Conservation (phyloP, 106 monocot genomes). For the Gastrodia elata region DNA sequence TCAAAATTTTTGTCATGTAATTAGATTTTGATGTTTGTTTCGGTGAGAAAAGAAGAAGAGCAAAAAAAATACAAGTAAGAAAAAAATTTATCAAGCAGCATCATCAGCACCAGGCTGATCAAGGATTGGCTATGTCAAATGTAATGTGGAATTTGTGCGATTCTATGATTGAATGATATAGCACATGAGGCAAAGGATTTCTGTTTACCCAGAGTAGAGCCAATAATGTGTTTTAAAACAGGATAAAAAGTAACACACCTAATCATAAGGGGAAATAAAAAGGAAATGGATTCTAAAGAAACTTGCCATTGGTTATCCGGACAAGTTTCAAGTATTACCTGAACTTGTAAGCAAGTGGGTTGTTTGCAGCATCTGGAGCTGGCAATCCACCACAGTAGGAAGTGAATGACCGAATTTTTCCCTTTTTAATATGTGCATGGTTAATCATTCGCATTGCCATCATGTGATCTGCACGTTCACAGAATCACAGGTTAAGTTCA, state of each 20-base stretch:
- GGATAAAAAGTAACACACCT: background rate
- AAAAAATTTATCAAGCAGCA: too few relatives aligned
- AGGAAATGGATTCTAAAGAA: background rate
- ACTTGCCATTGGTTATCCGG: background rate
- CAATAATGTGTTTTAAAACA: background rate
- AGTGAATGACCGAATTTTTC: constrained; percentile 63
- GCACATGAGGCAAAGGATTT: background rate
- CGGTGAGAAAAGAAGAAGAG: too few relatives aligned
- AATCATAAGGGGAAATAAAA: background rate
- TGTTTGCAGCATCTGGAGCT: constrained; percentile 92
- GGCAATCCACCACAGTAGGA: constrained; percentile 98
- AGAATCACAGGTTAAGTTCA: constrained; percentile 7
- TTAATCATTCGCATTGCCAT: constrained; percentile 98
- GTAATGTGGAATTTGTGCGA: too few relatives aligned
- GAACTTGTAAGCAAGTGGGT: constrained; percentile 95
- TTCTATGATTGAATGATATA: background rate
- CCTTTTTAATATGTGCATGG: constrained; percentile 63
- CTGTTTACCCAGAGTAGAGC: background rate
- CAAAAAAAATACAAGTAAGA: too few relatives aligned
- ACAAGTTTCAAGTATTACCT: constrained; percentile 32
- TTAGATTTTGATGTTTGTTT: too few relatives aligned
- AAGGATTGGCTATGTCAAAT: too few relatives aligned
- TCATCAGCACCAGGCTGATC: too few relatives aligned
- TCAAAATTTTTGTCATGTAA: too few relatives aligned
- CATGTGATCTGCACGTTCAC: constrained; percentile 73